phyloP scores from a whole-genome alignment of 495 filamentous ascomycete genomes.

The Tuber borchii region DNA sequence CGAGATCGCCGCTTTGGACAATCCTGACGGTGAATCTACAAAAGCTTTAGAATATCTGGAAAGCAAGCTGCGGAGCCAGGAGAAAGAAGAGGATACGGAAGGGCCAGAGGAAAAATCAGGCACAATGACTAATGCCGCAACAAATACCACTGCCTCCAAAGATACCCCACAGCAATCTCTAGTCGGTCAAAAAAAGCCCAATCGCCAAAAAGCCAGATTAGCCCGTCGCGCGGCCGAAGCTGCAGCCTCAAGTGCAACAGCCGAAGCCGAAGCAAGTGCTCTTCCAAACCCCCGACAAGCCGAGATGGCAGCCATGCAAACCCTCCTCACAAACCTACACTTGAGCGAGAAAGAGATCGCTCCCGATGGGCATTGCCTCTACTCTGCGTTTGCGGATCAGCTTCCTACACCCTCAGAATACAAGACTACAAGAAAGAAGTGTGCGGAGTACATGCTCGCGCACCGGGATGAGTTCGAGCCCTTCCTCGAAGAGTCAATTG shows the following conservation, averaged over 20 bases:
- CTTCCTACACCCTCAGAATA: conserved; percentile 48
- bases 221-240: conserved; percentile 81
- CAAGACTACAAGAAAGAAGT: conserved; percentile 50
- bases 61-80: conserved; percentile 27
- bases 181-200: conserved; percentile 60
- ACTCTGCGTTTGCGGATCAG: conserved; percentile 84
- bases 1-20: conserved; percentile 58
- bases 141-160: conserved; percentile 13
- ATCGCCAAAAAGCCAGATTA: conserved; percentile 82
- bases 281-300: conserved; percentile 66
- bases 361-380: conserved; percentile 95
- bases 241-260: conserved; percentile 59
- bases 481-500: conserved; percentile 79
- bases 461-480: conserved; percentile 54
- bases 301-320: conserved; percentile 64
- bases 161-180: conserved; percentile 26
- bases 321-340: conserved; percentile 54
- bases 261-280: conserved; percentile 64
- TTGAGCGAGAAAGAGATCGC: conserved; percentile 71
- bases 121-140: conserved; percentile 23
- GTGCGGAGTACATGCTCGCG: conserved; percentile 53
- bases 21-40: conserved; percentile 26
- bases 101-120: conserved; percentile 12
- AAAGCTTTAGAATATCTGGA: conserved; percentile 18
- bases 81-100: conserved; percentile 8